Evolutionary conservation across 2,329 filamentous ascomycete genomes (phyloP).

Genomic region (Graphiopsis chlorocephala): DNA sequence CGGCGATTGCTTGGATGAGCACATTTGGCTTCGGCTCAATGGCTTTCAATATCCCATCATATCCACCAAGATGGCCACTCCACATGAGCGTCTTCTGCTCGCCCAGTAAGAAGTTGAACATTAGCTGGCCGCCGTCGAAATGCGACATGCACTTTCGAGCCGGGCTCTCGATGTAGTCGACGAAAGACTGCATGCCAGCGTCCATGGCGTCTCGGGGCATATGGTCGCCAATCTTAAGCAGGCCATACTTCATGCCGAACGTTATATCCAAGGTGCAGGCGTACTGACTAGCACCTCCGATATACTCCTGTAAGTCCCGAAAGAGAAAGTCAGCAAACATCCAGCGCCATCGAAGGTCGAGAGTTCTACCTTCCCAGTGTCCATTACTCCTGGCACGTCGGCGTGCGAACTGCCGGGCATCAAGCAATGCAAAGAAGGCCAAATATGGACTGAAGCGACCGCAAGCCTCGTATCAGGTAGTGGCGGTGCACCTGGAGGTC

Average conservation of each 20-base stretch:
- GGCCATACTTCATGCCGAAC: neutral
- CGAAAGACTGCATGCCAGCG: neutral
- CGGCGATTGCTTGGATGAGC: neutral
- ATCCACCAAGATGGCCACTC: neutral
- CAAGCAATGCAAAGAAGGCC: slow-evolving; percentile 1
- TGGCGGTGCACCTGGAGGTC: neutral
- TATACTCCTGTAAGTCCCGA: neutral
- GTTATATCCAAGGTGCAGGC: neutral
- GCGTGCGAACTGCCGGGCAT: neutral
- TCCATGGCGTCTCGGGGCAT: neutral
- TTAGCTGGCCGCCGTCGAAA: neutral
- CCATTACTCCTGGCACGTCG: neutral
- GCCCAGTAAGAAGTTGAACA: slow-evolving; percentile 1
- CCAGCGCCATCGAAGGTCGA: neutral
- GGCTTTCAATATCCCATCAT: neutral
- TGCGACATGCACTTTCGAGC: neutral
- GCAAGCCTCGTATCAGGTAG: neutral
- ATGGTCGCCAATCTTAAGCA: neutral
- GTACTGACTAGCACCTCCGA: neutral
- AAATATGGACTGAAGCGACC: neutral
- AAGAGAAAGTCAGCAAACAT: neutral
- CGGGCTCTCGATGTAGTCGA: neutral
- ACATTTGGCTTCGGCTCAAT: neutral
- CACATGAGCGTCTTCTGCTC: neutral
- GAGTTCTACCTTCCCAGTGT: neutral